phyloP scores from a whole-genome alignment of 179 eudicot species.

The Amaranthus tricolor region DNA sequence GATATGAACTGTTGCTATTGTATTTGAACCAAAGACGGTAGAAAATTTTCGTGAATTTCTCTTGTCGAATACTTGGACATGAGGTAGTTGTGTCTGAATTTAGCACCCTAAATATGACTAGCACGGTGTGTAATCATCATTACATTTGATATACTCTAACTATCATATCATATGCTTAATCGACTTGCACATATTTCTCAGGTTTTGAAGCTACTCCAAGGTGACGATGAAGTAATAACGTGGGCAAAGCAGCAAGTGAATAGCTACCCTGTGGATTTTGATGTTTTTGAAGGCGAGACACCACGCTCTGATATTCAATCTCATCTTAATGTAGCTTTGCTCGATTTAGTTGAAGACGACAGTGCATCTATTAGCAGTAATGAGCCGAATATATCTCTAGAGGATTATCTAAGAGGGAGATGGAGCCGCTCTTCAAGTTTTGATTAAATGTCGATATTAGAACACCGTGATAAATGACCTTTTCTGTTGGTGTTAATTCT shows the following conservation, averaged over 20 bases:
- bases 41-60: too few species aligned
- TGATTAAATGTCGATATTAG: slow-evolving; percentile 39
- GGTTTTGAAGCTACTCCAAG: slow-evolving; percentile 53
- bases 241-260: slow-evolving; percentile 48
- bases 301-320: slow-evolving; percentile 50
- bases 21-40: too few species aligned
- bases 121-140: background rate
- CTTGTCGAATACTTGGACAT: too few species aligned
- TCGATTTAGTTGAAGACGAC: slow-evolving; percentile 55
- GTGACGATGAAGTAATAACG: slow-evolving; percentile 34
- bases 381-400: slow-evolving; percentile 48
- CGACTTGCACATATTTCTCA: slow-evolving; percentile 14
- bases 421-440: slow-evolving; percentile 87
- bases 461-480: slow-evolving; percentile 1
- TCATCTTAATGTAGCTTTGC: slow-evolving; percentile 53
- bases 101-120: too few species aligned
- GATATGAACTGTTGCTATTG: too few species aligned
- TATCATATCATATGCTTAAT: background rate
- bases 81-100: too few species aligned
- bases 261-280: slow-evolving; percentile 28
- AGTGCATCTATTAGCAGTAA: slow-evolving; percentile 40
- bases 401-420: slow-evolving; percentile 66
- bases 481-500: slow-evolving; percentile 22
- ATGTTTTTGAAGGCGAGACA: slow-evolving; percentile 40
- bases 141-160: background rate